Evolutionary conservation across 164 flowering plant genomes (phyloP).

Genomic region (Magnolia sinica): DNA sequence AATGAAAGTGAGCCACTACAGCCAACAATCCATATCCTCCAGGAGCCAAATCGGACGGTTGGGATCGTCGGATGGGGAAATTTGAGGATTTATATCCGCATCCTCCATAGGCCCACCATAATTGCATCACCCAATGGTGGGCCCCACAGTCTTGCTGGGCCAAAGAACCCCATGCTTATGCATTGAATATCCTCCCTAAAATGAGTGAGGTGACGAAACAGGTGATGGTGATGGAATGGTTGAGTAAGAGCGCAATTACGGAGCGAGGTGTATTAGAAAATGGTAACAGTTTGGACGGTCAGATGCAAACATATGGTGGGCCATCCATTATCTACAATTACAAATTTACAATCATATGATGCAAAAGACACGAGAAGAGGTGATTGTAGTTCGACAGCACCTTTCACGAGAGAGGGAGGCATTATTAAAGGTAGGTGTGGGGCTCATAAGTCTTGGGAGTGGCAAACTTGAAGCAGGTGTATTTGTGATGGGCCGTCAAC

Average conservation of each 20-base stretch:
- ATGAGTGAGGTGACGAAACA: constrained; percentile 36
- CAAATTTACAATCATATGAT: constrained; percentile 24
- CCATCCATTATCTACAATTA: constrained; percentile 30
- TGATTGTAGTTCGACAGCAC: constrained; percentile 46
- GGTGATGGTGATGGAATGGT: constrained; percentile 46
- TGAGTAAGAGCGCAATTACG: constrained; percentile 43
- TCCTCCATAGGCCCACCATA: too few relatives aligned
- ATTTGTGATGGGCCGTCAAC: constrained; percentile 74
- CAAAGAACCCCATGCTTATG: background rate
- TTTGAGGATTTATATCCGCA: too few relatives aligned
- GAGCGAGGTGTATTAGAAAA: background rate
- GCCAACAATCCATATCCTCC: too few relatives aligned
- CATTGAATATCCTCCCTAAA: background rate
- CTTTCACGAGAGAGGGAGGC: constrained; percentile 36
- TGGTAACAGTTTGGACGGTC: background rate
- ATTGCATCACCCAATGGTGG: background rate
- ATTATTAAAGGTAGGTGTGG: constrained; percentile 51
- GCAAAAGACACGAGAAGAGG: constrained; percentile 28
- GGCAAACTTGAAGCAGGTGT: constrained; percentile 1
- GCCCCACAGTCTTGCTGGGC: background rate
- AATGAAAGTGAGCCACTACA: too few relatives aligned
- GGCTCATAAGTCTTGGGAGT: constrained; percentile 26
- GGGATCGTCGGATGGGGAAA: too few relatives aligned
- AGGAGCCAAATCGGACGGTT: too few relatives aligned
- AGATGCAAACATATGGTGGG: background rate